Conservation (phyloP, 2,329 filamentous ascomycete species). For the Pseudocercospora crystallina region DNA sequence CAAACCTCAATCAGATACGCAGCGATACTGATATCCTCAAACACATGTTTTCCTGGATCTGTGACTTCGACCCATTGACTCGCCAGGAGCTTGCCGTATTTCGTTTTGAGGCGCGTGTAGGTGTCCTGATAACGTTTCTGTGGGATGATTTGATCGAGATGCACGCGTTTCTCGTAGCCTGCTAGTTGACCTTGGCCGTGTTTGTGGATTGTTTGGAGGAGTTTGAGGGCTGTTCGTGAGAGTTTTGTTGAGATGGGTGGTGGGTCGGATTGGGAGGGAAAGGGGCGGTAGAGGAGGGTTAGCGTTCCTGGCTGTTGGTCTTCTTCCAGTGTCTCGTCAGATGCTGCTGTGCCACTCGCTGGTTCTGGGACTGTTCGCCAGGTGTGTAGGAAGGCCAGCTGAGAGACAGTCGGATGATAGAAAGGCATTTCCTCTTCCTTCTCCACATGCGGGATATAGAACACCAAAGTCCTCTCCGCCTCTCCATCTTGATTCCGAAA, state of each 20-base stretch:
- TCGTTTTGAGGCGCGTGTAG: conserved; percentile 75
- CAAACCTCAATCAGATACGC: conserved; percentile 92
- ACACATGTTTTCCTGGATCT: conserved; percentile 87
- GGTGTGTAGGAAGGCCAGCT: conserved; percentile 73
- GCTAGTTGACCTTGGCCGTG: conserved; percentile 65
- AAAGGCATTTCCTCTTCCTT: conserved; percentile 69
- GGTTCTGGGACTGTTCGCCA: no score
- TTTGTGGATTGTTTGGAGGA: conserved; percentile 69
- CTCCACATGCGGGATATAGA: conserved; percentile 75
- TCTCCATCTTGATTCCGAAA: conserved; percentile 41
- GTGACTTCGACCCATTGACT: conserved; percentile 82
- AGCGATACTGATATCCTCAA: conserved; percentile 88
- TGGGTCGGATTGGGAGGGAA: no score
- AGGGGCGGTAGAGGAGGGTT: conserved; percentile 18
- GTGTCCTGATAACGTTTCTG: conserved; percentile 78
- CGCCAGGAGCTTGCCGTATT: conserved; percentile 71
- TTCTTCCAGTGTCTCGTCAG: no score
- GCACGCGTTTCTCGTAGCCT: conserved; percentile 77
- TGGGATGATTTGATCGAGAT: conserved; percentile 78
- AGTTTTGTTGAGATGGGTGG: conserved; percentile 51
- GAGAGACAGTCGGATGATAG: conserved; percentile 78
- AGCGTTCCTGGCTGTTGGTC: conserved; percentile 5
- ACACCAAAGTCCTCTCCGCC: conserved; percentile 56
- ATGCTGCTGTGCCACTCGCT: not conserved
- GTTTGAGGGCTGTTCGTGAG: conserved; percentile 65